A percentile compares a stretch with the other conserved stretches of the same genome.
Conservation (phyloP, 2,329 filamentous ascomycete species). For the Aspergillus luchuensis region DNA sequence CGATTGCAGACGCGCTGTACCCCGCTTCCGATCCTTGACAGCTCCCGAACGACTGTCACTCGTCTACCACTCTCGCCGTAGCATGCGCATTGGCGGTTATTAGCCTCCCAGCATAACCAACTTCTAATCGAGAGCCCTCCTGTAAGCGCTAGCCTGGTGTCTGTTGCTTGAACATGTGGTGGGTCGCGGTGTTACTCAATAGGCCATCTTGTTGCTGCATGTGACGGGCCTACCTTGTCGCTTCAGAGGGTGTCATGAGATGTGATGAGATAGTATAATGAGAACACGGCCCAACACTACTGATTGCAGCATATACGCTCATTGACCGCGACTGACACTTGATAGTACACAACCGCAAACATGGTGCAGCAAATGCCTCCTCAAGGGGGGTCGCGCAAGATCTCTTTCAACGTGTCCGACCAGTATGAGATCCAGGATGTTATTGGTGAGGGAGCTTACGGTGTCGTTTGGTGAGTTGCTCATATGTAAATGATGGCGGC, state of each 20-base stretch:
- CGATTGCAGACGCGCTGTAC: slow-evolving; percentile 18
- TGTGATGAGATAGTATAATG: slow-evolving; percentile 4
- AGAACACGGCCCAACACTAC: background rate
- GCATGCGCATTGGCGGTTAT: slow-evolving; percentile 8
- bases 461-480: slow-evolving; percentile 84
- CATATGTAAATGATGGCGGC: slow-evolving; percentile 2
- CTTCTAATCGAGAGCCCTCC: background rate
- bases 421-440: slow-evolving; percentile 99
- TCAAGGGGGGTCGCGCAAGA: slow-evolving; percentile 74
- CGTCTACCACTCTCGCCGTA: slow-evolving; percentile 8
- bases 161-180: slow-evolving; percentile 5
- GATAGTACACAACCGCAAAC: slow-evolving; percentile 13
- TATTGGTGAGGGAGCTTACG: slow-evolving; percentile 96
- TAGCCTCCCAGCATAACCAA: background rate
- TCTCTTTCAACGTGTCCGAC: slow-evolving; percentile 99
- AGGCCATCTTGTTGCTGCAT: slow-evolving; percentile 7
- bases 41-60: slow-evolving; percentile 6
- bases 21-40: slow-evolving; percentile 19
- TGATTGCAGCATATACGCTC: background rate
- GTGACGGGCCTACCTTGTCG: slow-evolving; percentile 1
- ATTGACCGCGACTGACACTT: slow-evolving; percentile 11
- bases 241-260: background rate
- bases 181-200: background rate
- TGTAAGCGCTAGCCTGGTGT: slow-evolving; percentile 17
- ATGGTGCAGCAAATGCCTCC: slow-evolving; percentile 50